A percentile compares a stretch with the other conserved stretches of the same genome.
phyloP scores from a whole-genome alignment of 768 basidiomycete species.

The Calocybe gangraenosa region DNA sequence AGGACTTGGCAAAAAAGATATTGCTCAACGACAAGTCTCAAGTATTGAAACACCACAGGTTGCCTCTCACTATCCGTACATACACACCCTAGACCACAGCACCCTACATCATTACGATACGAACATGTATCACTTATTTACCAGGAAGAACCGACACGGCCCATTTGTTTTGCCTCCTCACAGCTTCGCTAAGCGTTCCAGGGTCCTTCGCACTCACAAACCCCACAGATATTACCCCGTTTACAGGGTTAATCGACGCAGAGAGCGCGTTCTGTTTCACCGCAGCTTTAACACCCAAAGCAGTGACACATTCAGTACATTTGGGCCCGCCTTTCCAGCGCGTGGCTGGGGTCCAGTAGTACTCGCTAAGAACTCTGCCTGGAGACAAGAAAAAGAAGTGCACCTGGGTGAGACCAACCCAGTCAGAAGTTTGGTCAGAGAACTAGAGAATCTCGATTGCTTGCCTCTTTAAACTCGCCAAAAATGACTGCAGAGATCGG shows the following conservation, averaged over 20 bases:
- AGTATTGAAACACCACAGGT: no score
- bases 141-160: not conserved
- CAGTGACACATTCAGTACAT: slow-evolving; percentile 3
- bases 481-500: slow-evolving; percentile 2
- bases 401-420: not conserved
- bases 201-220: not conserved
- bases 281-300: not conserved
- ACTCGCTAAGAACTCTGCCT: not conserved
- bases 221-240: not conserved
- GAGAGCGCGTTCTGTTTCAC: not conserved
- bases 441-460: not conserved
- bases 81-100: no score
- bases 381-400: not conserved
- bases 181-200: not conserved
- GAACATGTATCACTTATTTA: not conserved
- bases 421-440: not conserved
- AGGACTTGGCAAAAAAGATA: no score
- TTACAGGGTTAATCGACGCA: not conserved
- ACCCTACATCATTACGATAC: no score
- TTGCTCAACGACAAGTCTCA: no score
- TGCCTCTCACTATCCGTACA: no score
- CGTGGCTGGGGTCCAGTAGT: not conserved
- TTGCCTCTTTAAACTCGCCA: not conserved
- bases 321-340: slow-evolving; percentile 1
- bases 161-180: not conserved